Conservation (phyloP, 2,329 filamentous ascomycete species). For the Harringtonia aguacate region DNA sequence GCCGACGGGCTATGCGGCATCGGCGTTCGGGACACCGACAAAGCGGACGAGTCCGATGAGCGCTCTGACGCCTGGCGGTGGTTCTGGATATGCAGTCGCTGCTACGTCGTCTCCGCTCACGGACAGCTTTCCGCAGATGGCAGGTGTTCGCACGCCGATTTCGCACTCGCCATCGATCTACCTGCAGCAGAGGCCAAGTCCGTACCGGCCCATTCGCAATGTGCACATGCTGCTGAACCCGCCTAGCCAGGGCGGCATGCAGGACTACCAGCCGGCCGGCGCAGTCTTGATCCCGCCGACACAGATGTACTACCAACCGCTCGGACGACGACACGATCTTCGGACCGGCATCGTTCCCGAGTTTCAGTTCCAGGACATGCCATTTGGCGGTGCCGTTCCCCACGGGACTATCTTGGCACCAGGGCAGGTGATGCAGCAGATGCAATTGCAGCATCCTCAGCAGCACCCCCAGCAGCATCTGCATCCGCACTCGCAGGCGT, state of each 20-base stretch:
- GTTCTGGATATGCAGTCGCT: constrained; percentile 44
- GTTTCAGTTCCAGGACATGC: constrained; percentile 31
- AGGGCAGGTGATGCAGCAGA: constrained; percentile 4
- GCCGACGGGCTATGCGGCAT: constrained; percentile 10
- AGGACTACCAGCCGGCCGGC: constrained; percentile 53
- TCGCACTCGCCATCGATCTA: constrained; percentile 82
- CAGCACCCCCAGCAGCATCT: neutral
- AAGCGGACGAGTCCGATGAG: constrained; percentile 43
- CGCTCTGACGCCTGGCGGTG: constrained; percentile 23
- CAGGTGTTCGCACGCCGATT: constrained; percentile 47
- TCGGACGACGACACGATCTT: constrained; percentile 58
- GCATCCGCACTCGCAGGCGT: too few relatives aligned
- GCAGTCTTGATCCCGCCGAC: constrained; percentile 39
- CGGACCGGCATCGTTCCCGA: constrained; percentile 63
- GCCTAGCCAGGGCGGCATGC: constrained; percentile 68
- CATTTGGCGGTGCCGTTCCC: constrained; percentile 1
- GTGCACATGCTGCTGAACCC: constrained; percentile 89
- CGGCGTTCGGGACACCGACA: constrained; percentile 36
- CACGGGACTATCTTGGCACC: constrained; percentile 7
- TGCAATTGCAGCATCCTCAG: neutral
- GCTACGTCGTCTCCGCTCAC: constrained; percentile 58
- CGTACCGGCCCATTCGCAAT: constrained; percentile 81
- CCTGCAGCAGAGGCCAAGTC: constrained; percentile 78
- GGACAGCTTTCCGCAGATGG: constrained; percentile 42
- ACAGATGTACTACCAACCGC: constrained; percentile 74